Percentiles rank a stretch among this genome's conserved stretches.
These are phyloP conservation scores for Podaxis sp. DNA, from an alignment of 768 basidiomycete species.

Conservation along the genomic window DNA sequence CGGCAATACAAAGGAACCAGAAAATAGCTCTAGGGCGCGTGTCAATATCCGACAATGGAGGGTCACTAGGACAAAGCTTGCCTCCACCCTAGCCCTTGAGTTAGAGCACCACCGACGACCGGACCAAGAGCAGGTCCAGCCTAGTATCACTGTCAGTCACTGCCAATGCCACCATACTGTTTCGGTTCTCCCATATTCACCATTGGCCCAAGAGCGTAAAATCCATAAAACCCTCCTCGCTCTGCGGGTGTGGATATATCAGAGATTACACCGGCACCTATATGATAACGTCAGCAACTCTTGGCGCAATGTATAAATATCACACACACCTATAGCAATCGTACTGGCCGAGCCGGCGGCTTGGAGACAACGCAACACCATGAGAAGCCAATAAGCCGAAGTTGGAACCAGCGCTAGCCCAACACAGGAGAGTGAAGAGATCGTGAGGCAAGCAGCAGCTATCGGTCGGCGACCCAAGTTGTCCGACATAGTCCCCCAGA, in stretches of 20 bases:
- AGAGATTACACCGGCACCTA: conserved; percentile 73
- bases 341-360: conserved; percentile 78
- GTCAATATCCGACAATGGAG: neutral
- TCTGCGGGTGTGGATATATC: conserved; percentile 75
- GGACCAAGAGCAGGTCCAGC: conserved; percentile 64
- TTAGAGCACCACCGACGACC: conserved; percentile 58
- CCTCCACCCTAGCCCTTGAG: conserved; percentile 66
- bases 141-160: neutral
- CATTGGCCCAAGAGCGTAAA: conserved; percentile 64
- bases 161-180: neutral
- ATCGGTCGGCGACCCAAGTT: conserved; percentile 61
- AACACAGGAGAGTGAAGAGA: conserved; percentile 66
- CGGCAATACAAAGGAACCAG: conserved; percentile 57
- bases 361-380: conserved; percentile 79
- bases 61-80: conserved; percentile 19
- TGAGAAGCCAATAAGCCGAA: conserved; percentile 71
- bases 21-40: conserved; percentile 47
- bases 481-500: conserved; percentile 76
- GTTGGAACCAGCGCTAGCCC: conserved; percentile 50
- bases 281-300: neutral
- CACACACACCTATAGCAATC: conserved; percentile 57
- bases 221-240: conserved; percentile 70
- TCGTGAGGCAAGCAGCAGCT: conserved; percentile 58
- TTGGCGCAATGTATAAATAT: conserved; percentile 5
- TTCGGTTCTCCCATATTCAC: conserved; percentile 25